Evolutionary conservation across 108 stramenopile genomes (phyloP).

Genomic region (Skeletonema marinoi): DNA sequence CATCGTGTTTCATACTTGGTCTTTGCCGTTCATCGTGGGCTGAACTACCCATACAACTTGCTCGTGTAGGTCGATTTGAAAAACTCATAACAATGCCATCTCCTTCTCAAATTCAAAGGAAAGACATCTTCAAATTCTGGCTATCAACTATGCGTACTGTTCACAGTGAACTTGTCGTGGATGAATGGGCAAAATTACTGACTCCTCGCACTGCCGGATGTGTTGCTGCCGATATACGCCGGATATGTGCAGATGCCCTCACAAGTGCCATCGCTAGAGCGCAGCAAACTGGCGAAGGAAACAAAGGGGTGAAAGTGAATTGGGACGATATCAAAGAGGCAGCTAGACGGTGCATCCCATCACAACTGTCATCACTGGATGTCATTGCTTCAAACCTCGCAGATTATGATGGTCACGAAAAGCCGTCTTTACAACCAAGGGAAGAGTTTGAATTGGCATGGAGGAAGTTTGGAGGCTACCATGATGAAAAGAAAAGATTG

Average conservation of each 20-base stretch:
- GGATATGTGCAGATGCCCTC: constrained; percentile 68
- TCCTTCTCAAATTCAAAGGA: constrained; percentile 72
- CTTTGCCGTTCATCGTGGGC: constrained; percentile 45
- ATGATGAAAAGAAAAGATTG: constrained; percentile 58
- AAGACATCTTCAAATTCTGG: constrained; percentile 56
- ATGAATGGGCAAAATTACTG: constrained; percentile 58
- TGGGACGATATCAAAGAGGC: constrained; percentile 73
- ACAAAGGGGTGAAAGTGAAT: constrained; percentile 11
- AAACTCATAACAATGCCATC: constrained; percentile 66
- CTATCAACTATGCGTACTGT: constrained; percentile 37
- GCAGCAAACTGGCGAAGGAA: constrained; percentile 1
- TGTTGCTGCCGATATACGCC: constrained; percentile 74
- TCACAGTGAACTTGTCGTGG: background rate
- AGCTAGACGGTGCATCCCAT: constrained; percentile 61
- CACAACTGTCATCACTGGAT: constrained; percentile 80
- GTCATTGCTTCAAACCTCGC: constrained; percentile 47
- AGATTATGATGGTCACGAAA: background rate
- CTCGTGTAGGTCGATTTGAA: constrained; percentile 73
- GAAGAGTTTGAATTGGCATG: constrained; percentile 31
- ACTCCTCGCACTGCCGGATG: constrained; percentile 71
- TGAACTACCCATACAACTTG: constrained; percentile 57
- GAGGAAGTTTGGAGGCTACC: constrained; percentile 68
- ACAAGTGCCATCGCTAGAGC: constrained; percentile 42
- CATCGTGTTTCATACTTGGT: constrained; percentile 53
- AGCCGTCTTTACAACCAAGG: constrained; percentile 10